phyloP scores from a whole-genome alignment of 192 early-diverging fungal genomes.

The Mortierella antarctica region DNA sequence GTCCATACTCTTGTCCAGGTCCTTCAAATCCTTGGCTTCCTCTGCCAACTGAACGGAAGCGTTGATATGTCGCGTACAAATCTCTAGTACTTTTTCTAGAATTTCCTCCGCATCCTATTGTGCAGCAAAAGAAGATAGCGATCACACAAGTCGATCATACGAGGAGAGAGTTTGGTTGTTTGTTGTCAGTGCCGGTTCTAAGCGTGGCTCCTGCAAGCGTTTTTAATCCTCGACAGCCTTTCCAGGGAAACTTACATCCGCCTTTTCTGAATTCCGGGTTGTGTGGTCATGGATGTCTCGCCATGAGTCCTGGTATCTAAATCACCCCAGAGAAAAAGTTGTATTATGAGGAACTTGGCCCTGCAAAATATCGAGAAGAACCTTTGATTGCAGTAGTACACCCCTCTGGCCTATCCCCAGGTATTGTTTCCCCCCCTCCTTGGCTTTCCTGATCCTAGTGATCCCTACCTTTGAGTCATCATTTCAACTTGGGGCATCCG shows the following conservation, averaged over 20 bases:
- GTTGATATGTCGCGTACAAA: constrained; percentile 27
- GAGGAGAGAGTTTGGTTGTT: background rate
- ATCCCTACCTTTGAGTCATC: constrained; percentile 40
- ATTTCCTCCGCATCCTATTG: constrained; percentile 46
- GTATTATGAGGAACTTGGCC: background rate
- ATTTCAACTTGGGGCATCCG: constrained; percentile 37
- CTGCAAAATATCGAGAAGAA: background rate
- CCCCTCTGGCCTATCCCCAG: background rate
- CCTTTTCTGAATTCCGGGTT: constrained; percentile 33
- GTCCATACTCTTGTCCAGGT: constrained; percentile 26
- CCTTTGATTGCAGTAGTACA: background rate
- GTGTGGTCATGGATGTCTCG: constrained; percentile 47
- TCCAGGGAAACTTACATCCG: constrained; percentile 23
- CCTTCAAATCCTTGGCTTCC: constrained; percentile 24
- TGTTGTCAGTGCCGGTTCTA: background rate
- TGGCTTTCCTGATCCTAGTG: background rate
- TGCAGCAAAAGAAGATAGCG: background rate
- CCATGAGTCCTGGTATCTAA: constrained; percentile 54
- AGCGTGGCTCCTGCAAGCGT: background rate
- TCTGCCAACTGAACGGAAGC: constrained; percentile 10
- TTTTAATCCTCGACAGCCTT: background rate
- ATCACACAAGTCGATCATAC: background rate
- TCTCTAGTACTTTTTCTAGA: constrained; percentile 33
- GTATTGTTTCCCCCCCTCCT: background rate
- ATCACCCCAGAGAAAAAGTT: background rate